Conservation (phyloP, 345 rosid genomes). For the Brassica juncea region DNA sequence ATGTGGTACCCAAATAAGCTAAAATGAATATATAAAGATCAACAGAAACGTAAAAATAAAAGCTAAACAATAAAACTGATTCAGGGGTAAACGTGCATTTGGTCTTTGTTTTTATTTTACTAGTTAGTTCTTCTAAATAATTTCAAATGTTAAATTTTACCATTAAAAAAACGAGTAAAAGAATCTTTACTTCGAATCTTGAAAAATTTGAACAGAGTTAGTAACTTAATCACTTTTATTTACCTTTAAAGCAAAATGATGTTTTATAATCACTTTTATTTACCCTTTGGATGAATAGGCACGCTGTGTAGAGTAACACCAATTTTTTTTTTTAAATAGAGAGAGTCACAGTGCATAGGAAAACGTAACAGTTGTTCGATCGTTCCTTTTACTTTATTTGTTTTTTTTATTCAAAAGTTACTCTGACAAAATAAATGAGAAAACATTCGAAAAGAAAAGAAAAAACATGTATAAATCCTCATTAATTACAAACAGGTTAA, state of each 20-base stretch:
- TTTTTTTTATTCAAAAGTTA: not conserved
- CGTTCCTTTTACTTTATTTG: slow-evolving; percentile 1
- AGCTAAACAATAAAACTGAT: not conserved
- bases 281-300: slow-evolving; percentile 27
- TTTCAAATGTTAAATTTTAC: slow-evolving; percentile 16
- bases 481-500: slow-evolving; percentile 17
- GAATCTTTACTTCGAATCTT: slow-evolving; percentile 30
- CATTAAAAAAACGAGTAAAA: not conserved
- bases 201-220: slow-evolving; percentile 20
- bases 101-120: slow-evolving; percentile 33
- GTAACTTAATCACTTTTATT: slow-evolving; percentile 6
- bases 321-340: slow-evolving; percentile 4
- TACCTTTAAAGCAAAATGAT: slow-evolving; percentile 2
- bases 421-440: not conserved
- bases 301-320: slow-evolving; percentile 27
- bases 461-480: slow-evolving; percentile 10
- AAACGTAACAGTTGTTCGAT: slow-evolving; percentile 21
- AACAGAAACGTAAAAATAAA: slow-evolving; percentile 12
- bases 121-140: not conserved
- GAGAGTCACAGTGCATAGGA: slow-evolving; percentile 14
- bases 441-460: not conserved
- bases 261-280: slow-evolving; percentile 17
- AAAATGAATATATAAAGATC: not conserved
- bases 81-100: slow-evolving; percentile 26
- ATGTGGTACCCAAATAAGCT: slow-evolving; percentile 26